Conservation (phyloP, 2,329 filamentous ascomycete species). For the Aspergillus sp. region DNA sequence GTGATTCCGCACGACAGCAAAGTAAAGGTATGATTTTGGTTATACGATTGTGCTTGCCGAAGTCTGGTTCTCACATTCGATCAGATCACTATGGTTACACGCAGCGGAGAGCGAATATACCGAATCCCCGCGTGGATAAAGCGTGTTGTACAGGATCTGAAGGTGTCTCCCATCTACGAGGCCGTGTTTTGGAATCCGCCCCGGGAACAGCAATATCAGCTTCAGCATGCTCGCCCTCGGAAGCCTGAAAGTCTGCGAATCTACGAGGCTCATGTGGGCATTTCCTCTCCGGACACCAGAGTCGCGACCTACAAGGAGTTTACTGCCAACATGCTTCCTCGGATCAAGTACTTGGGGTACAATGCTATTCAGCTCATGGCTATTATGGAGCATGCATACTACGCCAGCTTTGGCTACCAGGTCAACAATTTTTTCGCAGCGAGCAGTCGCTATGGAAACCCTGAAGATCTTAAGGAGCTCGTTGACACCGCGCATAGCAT, state of each 20-base stretch:
- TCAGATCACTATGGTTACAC: slow-evolving; percentile 81
- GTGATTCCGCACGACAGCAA: slow-evolving; percentile 93
- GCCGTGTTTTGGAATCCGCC: slow-evolving; percentile 97
- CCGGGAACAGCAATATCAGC: slow-evolving; percentile 72
- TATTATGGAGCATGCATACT: slow-evolving; percentile 99
- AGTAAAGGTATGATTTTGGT: slow-evolving; percentile 72
- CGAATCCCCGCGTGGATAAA: slow-evolving; percentile 96
- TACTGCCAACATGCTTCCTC: slow-evolving; percentile 85
- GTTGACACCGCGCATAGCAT: slow-evolving; percentile 92
- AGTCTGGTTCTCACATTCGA: background rate
- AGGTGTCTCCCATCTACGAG: slow-evolving; percentile 89
- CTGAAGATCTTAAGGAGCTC: slow-evolving; percentile 94
- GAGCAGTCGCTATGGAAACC: slow-evolving; percentile 90
- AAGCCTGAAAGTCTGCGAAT: slow-evolving; percentile 87
- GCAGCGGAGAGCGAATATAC: slow-evolving; percentile 79
- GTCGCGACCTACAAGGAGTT: slow-evolving; percentile 98
- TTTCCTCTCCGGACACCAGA: slow-evolving; percentile 85
- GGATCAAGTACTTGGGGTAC: slow-evolving; percentile 89
- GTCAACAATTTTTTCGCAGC: slow-evolving; percentile 99
- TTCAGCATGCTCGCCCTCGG: slow-evolving; percentile 80
- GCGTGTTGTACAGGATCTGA: slow-evolving; percentile 91
- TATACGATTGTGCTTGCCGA: background rate
- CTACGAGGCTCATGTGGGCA: slow-evolving; percentile 98
- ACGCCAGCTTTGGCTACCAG: slow-evolving; percentile 98
- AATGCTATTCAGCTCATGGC: slow-evolving; percentile 99